Base-by-base conservation (phyloP, 805 yeast species). In the Schizosaccharomyces cryophilus region DNA sequence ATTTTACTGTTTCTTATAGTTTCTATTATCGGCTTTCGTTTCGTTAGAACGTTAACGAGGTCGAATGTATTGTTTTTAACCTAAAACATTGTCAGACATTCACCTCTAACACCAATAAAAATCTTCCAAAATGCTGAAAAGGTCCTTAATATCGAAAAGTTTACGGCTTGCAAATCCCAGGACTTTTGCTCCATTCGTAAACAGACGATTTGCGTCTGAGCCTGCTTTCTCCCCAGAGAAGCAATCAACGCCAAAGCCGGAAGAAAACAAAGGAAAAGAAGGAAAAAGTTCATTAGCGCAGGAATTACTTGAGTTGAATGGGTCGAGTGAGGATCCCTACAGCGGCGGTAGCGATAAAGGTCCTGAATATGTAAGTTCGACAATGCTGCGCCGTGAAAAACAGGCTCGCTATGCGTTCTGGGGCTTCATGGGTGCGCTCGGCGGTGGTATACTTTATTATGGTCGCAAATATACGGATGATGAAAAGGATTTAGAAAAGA, bases 401-500 rank as follows among this genome's bases (percentile, higher is more conserved):
- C 79, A 82, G 65, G 88, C 95, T 62, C 85, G 82, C 69, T 73
- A 83, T 73, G 81, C 85, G 67, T 85, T 85, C 72, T 72, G 82
- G 59, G 77, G 78, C 19, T 68, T 80, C 30, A 69, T 77, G 9
- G 74, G 80, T 17, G 71, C 73, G n/a, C 68, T 73, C 42, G 62
- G 77, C 9, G 77, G 83, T 31, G 81, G 81, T 48, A 78, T 76
- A 30, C 75, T 76, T 15, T 90, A 85, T 71, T 70, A 87, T 73
- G 78, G 84, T 59, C 80, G 98, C 70, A 83, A 88, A 66, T 88
- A 95, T 87, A 95, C 86, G 64, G 82, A 79, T 35, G 81, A 75
- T 59, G 94, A 84, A 65, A 86, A 85, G 65, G 74, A 77, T 62
- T 83, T 81, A 64, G 73, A 75, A 56, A 77, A 75, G 64, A 72